These are phyloP conservation scores for Rhododendron ferrugineum DNA, from an alignment of 148 eudicot genomes.

Conservation along the genomic window DNA sequence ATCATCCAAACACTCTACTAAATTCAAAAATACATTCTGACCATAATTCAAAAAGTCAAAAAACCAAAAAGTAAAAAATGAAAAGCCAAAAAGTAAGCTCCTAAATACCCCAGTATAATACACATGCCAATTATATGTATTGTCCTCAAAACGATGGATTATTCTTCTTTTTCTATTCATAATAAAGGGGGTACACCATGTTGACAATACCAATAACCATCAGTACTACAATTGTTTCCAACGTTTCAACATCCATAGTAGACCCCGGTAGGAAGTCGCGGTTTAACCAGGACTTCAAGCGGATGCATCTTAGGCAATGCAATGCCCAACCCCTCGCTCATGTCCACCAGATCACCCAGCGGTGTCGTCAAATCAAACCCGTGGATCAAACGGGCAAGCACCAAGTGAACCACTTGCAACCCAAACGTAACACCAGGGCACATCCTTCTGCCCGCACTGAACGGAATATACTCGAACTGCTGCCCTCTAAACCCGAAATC, in stretches of 20 bases:
- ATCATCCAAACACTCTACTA: too few species aligned
- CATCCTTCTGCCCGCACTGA: slow-evolving; percentile 35
- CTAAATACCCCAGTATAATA: too few species aligned
- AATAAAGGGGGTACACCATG: neutral
- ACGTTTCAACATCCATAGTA: slow-evolving; percentile 5
- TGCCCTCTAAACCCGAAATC: slow-evolving; percentile 23
- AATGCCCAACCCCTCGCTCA: slow-evolving; percentile 19
- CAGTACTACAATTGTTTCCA: neutral
- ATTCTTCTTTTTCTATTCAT: neutral
- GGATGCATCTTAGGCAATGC: slow-evolving; percentile 22
- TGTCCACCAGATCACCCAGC: slow-evolving; percentile 19
- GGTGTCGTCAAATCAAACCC: slow-evolving; percentile 28
- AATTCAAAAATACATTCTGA: too few species aligned
- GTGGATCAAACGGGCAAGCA: slow-evolving; percentile 34
- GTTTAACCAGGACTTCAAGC: slow-evolving; percentile 14
- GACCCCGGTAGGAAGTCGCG: slow-evolving; percentile 14
- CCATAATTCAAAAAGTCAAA: too few species aligned
- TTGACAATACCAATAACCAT: neutral
- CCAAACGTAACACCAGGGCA: slow-evolving; percentile 32
- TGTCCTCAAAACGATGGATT: neutral
- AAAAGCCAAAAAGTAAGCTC: too few species aligned
- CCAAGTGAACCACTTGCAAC: slow-evolving; percentile 26
- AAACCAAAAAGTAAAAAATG: too few species aligned
- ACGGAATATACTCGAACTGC: slow-evolving; percentile 35
- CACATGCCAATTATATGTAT: too few species aligned